Base-by-base conservation (phyloP, 768 basidiomycete species). In the Suillus discolor region DNA sequence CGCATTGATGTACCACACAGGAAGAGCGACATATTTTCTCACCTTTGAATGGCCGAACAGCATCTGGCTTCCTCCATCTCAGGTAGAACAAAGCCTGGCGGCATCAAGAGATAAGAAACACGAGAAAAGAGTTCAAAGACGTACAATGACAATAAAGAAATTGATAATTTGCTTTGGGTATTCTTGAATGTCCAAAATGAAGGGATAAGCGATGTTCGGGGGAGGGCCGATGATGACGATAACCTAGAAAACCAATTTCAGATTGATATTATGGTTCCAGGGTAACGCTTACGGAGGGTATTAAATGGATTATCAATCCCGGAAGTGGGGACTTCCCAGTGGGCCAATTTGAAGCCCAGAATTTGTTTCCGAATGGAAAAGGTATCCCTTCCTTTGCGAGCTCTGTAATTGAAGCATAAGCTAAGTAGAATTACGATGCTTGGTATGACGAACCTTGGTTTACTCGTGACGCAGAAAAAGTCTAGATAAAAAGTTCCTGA, bases 291-390 rank as follows among this genome's bases (percentile, higher is more conserved):
- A 81, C 84, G 0, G 86, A 85, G 31, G 84, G 81, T 45, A 86
- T 85, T 28, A 87, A 68, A 61, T 87, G 84, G 7, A 88, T 79
- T 57, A 87, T 81, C 3, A 87, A 78, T 0, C 85, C 87, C 0
- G 86, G 85, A 28, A 87, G 71, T 0, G 87, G 87, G 0, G 87
- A 83, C 67, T 83, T 83, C 8, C 85, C 84, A 2, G 83, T 84
- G 1, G 85, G 85, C 86, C 85, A 86, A 69, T 87, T 88, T 1
- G 84, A 85, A 1, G 87, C 87, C 86, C 85, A 87, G 69, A 88
- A 85, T 34, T 73, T 79, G 68, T 84, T 87, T 3, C 85, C 85
- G 61, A 86, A 86, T 0, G 86, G 86, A 0, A 88, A 79, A 12
- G 85, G 86, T 20, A 88, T 76, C 1, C 87, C 87, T 70, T 87